These are phyloP conservation scores for Thuidium tamariscinum DNA, from an alignment of 225 moss, liverwort and hornwort species.

Conservation along the genomic window DNA sequence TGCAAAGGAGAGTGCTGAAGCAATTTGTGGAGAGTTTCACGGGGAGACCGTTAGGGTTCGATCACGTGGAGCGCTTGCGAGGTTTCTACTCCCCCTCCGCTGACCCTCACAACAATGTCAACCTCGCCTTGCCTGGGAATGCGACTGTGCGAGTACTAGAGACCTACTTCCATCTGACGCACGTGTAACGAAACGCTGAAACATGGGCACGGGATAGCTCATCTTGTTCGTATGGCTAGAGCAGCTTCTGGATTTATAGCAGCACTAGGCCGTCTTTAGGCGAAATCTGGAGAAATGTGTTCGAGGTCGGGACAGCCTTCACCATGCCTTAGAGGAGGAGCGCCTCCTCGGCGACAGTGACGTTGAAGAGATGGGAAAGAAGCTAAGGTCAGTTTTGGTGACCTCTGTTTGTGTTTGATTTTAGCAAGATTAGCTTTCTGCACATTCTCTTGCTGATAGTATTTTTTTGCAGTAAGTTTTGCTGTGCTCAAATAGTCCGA, in stretches of 20 bases:
- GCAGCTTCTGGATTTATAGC: slow-evolving; percentile 38
- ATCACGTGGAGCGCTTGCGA: slow-evolving; percentile 79
- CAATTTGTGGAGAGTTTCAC: slow-evolving; percentile 71
- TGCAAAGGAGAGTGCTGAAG: slow-evolving; percentile 79
- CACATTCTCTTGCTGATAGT: too few species aligned
- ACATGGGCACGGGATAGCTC: background rate
- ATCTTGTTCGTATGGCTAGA: background rate
- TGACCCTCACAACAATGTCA: background rate
- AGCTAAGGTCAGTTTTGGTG: too few species aligned
- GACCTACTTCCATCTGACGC: slow-evolving; percentile 12
- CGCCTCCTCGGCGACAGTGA: slow-evolving; percentile 33
- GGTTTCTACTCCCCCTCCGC: slow-evolving; percentile 21
- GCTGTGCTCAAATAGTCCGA: too few species aligned
- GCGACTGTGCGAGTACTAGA: slow-evolving; percentile 19
- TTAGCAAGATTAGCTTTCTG: too few species aligned
- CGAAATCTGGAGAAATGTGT: slow-evolving; percentile 35
- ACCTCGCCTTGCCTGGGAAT: slow-evolving; percentile 28
- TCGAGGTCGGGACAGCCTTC: slow-evolving; percentile 33
- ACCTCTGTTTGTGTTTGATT: too few species aligned
- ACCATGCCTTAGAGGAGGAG: slow-evolving; percentile 34
- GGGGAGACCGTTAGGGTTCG: slow-evolving; percentile 64
- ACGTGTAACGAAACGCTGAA: background rate
- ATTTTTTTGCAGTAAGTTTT: too few species aligned
- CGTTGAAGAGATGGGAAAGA: too few species aligned
- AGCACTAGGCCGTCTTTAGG: slow-evolving; percentile 22